Base-by-base conservation (phyloP, 2,329 filamentous ascomycete genomes). In the Exophiala spinifera region DNA sequence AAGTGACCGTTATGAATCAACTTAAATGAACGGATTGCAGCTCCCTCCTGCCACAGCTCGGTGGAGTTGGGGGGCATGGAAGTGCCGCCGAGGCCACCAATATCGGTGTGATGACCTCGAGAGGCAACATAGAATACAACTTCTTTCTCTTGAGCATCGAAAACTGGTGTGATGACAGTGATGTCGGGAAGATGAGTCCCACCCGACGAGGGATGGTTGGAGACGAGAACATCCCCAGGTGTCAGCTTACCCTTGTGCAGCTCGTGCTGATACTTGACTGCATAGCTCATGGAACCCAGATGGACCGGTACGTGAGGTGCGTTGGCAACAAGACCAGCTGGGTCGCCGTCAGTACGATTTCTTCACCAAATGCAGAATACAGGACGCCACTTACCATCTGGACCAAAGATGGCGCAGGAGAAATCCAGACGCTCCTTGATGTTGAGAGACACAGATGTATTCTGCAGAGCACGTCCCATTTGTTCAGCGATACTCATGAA, bases 401-500 rank as follows among this genome's bases (percentile, higher is more conserved):
- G 80, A 61, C 91, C 88, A 60, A 92, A 92, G 1, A 92, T 77
- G 23, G 89, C 89, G 60, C 89, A 94, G 3, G 87, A 91, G 65
- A 90, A 94, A 65, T 94, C 89, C 1, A 92, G 78, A 3, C 88
- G 82, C 66, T 89, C 86, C 66, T 89, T 88, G 63, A 91, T 87
- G 63, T 91, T 91, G 1, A 85, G 89, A 64, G 82, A 88, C 51
- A 91, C 86, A 66, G 85, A 88, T 0, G 87, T 91, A 74, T 91
- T 91, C 65, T 91, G 87, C 14, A 91, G 72, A 11, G 86, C 85
- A 51, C 86, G 76, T 1, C 88, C 88, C 88, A 92, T 91, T 66
- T 91, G 88, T 70, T 92, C 88, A 1, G 88, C 88, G 63, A 91
- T 90, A 5, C 86, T 85, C 88, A 91, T 92, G 70, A 92, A 92